Conservation (phyloP, 2,329 filamentous ascomycete species). For the Magnaporthales sp. region DNA sequence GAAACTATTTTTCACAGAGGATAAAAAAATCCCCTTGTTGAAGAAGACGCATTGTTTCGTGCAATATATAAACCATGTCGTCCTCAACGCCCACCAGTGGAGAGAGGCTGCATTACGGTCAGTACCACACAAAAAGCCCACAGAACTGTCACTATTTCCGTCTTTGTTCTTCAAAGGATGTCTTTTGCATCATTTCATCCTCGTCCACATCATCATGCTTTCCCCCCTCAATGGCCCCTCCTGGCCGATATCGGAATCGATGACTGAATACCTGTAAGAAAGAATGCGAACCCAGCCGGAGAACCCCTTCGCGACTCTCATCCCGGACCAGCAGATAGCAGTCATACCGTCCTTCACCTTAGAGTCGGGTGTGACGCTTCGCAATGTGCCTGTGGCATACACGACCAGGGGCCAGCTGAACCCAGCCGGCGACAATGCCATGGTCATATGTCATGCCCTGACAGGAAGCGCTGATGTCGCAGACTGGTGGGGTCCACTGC, state of each 20-base stretch:
- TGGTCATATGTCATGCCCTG: constrained; percentile 76
- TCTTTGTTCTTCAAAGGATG: background rate
- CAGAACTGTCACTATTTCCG: background rate
- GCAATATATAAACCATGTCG: background rate
- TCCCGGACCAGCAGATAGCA: constrained; percentile 80
- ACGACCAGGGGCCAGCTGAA: constrained; percentile 56
- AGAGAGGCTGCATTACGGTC: constrained; percentile 5
- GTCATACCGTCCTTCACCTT: constrained; percentile 84
- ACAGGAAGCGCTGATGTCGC: constrained; percentile 78
- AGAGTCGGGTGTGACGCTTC: constrained; percentile 78
- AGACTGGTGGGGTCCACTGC: constrained; percentile 82
- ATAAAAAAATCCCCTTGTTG: background rate
- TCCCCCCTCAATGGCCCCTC: background rate
- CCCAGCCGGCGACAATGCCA: constrained; percentile 52
- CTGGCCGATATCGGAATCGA: constrained; percentile 22
- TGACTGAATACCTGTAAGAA: constrained; percentile 60
- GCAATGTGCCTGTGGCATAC: constrained; percentile 66
- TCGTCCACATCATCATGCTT: background rate
- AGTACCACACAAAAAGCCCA: background rate
- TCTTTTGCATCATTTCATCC: background rate
- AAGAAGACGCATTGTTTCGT: background rate
- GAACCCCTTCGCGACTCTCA: constrained; percentile 81
- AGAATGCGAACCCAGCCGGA: constrained; percentile 65
- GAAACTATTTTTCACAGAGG: background rate
- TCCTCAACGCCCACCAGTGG: background rate